Evolutionary conservation across 1,284 basidiomycete genomes (phyloP).

Genomic region (Cerrena zonata): DNA sequence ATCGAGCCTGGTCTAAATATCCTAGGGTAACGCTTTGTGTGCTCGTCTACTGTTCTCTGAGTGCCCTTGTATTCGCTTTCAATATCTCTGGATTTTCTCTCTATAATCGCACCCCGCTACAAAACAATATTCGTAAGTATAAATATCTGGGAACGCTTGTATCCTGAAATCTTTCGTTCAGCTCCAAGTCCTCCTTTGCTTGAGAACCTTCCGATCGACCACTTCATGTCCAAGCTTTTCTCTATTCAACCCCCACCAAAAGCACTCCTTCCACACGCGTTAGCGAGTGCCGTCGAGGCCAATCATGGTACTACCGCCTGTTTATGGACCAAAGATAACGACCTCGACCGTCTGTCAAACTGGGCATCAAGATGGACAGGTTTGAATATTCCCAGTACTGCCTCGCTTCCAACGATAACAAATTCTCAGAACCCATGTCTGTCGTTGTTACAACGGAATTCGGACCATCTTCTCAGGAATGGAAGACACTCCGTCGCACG

Average conservation of each 20-base stretch:
- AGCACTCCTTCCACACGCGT: slow-evolving; percentile 22
- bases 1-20: background rate
- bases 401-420: background rate
- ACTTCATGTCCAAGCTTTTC: slow-evolving; percentile 27
- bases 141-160: background rate
- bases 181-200: slow-evolving; percentile 5
- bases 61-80: background rate
- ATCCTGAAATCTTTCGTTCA: slow-evolving; percentile 11
- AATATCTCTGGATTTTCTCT: background rate
- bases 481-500: slow-evolving; percentile 13
- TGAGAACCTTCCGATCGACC: slow-evolving; percentile 18
- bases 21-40: background rate
- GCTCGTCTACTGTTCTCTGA: background rate
- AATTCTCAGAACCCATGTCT: slow-evolving; percentile 45
- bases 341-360: slow-evolving; percentile 28
- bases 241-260: slow-evolving; percentile 20
- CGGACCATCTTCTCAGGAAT: slow-evolving; percentile 25
- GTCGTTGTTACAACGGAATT: slow-evolving; percentile 42
- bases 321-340: slow-evolving; percentile 41
- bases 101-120: too few relatives aligned
- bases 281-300: slow-evolving; percentile 13
- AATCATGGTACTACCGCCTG: slow-evolving; percentile 40
- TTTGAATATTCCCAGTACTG: slow-evolving; percentile 18
- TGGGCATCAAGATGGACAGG: slow-evolving; percentile 48
- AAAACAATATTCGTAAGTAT: too few relatives aligned